Percentiles rank a stretch among this genome's conserved stretches.
Conservation (phyloP, 2,329 filamentous ascomycete genomes). For the Pyrenophora graminea region DNA sequence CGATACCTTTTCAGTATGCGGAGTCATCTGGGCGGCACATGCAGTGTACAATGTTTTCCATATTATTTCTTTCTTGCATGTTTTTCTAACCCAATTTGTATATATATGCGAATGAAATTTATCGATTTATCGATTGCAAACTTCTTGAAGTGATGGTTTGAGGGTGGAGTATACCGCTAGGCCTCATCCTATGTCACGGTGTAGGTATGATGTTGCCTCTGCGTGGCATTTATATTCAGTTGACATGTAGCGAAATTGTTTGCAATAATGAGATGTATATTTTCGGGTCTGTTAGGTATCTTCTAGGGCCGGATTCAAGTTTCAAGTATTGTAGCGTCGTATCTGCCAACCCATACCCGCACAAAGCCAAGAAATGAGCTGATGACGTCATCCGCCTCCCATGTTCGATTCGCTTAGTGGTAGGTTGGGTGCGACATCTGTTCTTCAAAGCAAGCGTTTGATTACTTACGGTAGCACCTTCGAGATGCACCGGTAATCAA, state of each 20-base stretch:
- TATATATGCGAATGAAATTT: conserved; percentile 21
- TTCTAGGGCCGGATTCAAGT: too few species aligned
- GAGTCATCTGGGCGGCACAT: conserved; percentile 41
- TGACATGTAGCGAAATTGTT: too few species aligned
- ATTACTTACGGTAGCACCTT: not conserved
- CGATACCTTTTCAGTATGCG: conserved; percentile 43
- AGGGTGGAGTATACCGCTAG: too few species aligned
- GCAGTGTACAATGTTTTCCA: conserved; percentile 30
- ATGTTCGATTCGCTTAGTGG: conserved; percentile 2
- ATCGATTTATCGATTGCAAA: not conserved
- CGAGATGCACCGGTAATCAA: conserved; percentile 19
- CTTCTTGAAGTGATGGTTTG: too few species aligned
- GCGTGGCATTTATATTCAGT: too few species aligned
- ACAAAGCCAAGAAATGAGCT: conserved; percentile 9
- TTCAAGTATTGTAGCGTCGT: not conserved
- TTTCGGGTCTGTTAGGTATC: too few species aligned
- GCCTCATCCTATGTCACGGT: too few species aligned
- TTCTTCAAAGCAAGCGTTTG: not conserved
- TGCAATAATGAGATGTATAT: too few species aligned
- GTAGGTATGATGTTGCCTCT: too few species aligned
- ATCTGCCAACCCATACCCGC: not conserved
- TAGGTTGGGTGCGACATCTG: not conserved
- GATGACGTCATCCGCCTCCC: conserved; percentile 15
- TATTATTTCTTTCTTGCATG: conserved; percentile 5
- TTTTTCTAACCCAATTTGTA: conserved; percentile 25